phyloP scores from a whole-genome alignment of 2,329 filamentous ascomycete species.

The Trichophyton schoenleinii region DNA sequence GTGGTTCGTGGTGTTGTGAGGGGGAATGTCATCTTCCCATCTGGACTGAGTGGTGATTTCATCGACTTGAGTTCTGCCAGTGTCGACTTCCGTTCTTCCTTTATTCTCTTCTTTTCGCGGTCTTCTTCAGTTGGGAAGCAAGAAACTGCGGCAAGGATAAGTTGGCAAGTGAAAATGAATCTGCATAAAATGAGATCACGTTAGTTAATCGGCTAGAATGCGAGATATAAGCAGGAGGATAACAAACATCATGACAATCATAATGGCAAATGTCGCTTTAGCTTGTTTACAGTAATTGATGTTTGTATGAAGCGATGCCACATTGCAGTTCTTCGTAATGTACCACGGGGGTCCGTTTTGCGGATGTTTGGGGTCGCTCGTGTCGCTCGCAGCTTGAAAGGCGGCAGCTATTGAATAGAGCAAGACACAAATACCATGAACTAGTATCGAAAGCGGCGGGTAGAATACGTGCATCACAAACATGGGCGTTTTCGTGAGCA shows the following conservation, averaged over 20 bases:
- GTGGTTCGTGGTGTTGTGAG: slow-evolving; percentile 32
- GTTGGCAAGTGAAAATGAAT: slow-evolving; percentile 38
- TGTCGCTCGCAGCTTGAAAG: slow-evolving; percentile 47
- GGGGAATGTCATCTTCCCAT: slow-evolving; percentile 21
- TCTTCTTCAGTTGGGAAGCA: slow-evolving; percentile 33
- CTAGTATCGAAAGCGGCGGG: slow-evolving; percentile 41
- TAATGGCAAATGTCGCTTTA: slow-evolving; percentile 45
- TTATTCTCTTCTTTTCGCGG: slow-evolving; percentile 17
- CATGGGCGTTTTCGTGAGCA: slow-evolving; percentile 46
- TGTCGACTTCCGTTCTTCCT: slow-evolving; percentile 24
- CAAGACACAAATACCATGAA: slow-evolving; percentile 40
- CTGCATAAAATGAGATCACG: slow-evolving; percentile 21
- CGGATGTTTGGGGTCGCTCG: slow-evolving; percentile 42
- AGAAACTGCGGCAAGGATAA: slow-evolving; percentile 38
- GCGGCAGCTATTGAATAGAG: slow-evolving; percentile 45
- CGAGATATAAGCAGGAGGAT: neutral
- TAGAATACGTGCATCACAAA: slow-evolving; percentile 46
- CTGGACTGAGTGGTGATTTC: slow-evolving; percentile 27
- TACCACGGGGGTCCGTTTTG: slow-evolving; percentile 51
- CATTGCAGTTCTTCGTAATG: slow-evolving; percentile 48
- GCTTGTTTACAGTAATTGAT: slow-evolving; percentile 48
- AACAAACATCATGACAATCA: slow-evolving; percentile 44
- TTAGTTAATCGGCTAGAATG: neutral
- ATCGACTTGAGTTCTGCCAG: slow-evolving; percentile 23
- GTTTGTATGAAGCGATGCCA: slow-evolving; percentile 35